A percentile compares a stretch with the other conserved stretches of the same genome.
phyloP scores from a whole-genome alignment of 305 asterid species.

The Coffea humblotiana region DNA sequence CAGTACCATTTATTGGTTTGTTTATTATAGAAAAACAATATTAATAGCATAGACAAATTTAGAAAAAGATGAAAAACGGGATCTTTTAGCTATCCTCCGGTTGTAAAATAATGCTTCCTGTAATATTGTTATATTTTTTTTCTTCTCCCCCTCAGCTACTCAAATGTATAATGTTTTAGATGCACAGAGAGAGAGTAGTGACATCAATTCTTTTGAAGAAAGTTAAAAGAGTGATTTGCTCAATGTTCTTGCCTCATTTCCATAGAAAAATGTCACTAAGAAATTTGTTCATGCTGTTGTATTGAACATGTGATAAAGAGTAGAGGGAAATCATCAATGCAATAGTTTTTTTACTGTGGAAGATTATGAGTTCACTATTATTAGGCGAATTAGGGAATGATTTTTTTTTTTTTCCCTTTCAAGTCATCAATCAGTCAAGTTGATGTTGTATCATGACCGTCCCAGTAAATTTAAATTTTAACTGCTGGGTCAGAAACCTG shows the following conservation, averaged over 20 bases:
- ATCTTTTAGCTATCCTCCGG: background rate
- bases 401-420: background rate
- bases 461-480: background rate
- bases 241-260: background rate
- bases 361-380: background rate
- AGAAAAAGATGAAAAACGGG: background rate
- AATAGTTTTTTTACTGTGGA: background rate
- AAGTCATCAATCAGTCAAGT: background rate
- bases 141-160: background rate
- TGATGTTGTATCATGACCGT: background rate
- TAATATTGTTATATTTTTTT: background rate
- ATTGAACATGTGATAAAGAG: background rate
- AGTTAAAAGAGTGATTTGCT: background rate
- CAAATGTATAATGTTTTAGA: background rate
- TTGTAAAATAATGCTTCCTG: conserved; percentile 8
- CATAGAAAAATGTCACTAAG: background rate
- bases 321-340: background rate
- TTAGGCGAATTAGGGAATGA: background rate
- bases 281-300: background rate
- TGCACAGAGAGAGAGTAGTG: background rate
- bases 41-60: background rate
- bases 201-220: background rate
- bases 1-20: conserved; percentile 16
- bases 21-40: background rate
- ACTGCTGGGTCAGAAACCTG: no score